Evolutionary conservation across 2,329 filamentous ascomycete species (phyloP), one percentile per base, ranked within the genome.

Genomic region (Pezizomycotina sp.): DNA sequence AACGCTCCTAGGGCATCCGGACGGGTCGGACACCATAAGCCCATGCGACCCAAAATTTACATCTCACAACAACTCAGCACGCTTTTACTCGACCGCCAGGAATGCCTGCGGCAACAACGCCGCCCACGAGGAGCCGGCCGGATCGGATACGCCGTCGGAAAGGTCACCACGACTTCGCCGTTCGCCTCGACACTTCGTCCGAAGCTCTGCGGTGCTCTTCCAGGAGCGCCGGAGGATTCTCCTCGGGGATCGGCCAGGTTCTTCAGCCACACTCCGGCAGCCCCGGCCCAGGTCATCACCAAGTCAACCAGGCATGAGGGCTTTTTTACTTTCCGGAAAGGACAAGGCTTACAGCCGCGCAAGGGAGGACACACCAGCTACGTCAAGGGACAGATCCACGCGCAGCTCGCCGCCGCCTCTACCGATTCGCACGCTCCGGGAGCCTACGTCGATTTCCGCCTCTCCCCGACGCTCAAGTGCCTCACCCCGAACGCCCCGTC

Each of bases 291-390:
- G 56, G 82, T 95, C 29, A 71, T 95, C 33, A 78, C 89, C 57
- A 92, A 92, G 58, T n/a, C 92, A 82, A 8, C 75, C 83, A 50
- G 89, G 83, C 4, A 75, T 95, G 52, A 74, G 89, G 35, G 84
- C 83, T 8, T 93, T 98, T 59, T 77, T 81, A 60, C 66, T 92
- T n/a, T 83, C 79, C 0, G 89, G 89, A 0, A 74, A 92, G 52
- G 84, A 84, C 27, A 77, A 78, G 59, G 69, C 70, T 42, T 93
- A 82, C 63, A 77, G 79, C 52, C 62, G 71, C 19, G 71, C 93
- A n/a, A 78, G 7, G 59, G 82, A 3, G 77, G 89, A 53, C 71
- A 89, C 46, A 29, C 68, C 84, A 57, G 70, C 76, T 7, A 67
- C 69, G 47, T 66, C 68, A 42, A 78, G 71, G 55, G 67, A 89